Evolutionary conservation across 352 stramenopile species (phyloP), one percentile per base, ranked within the genome.

Genomic region (Phytophthora palmivora): DNA sequence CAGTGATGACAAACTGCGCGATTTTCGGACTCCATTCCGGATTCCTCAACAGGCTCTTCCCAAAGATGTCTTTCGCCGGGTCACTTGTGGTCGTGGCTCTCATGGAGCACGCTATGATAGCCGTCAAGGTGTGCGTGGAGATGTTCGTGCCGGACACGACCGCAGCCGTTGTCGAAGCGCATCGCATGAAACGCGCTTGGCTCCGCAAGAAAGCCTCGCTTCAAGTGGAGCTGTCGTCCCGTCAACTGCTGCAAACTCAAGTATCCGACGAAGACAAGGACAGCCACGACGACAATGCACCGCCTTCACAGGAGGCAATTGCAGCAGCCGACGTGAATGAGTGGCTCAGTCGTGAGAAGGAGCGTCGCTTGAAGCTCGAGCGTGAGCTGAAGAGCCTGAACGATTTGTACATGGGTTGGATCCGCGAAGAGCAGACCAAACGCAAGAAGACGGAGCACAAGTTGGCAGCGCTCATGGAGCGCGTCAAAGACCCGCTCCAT

Each of bases 1-100:
- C 91, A 14, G 93, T 98, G 33, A 73, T 98, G 58, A 98, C 95
- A 1, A 99, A 99, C 78, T 97, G 91, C 68, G 84, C 94, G 22
- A 90, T 98, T 49, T 97, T 98, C 69, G 91, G 91, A 0, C 88
- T 98, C 55, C 91, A 97, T 45, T 96, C 83, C 18, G 85, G 87
- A n/a, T 70, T 95, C 33, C 69, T 95, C 39, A 76, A 89, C 63
- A 77, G 71, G 32, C 41, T 95, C 0, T 91, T 89, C 44, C 84
- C 87, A 2, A 74, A 70, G 8, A 75, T 93, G 42, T 87, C 82
- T 10, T 84, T 84, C 33, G 83, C 72, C 5, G 79, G 68, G 2
- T 78, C 82, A 11, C 55, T 95, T 7, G 61, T 94, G 6, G 71
- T 65, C 2, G 65, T 94, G 4, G 75, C 44, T 6, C 39, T 83